phyloP scores from a whole-genome alignment of 1,139 yeast genomes.

The Protomyces gravidus region DNA sequence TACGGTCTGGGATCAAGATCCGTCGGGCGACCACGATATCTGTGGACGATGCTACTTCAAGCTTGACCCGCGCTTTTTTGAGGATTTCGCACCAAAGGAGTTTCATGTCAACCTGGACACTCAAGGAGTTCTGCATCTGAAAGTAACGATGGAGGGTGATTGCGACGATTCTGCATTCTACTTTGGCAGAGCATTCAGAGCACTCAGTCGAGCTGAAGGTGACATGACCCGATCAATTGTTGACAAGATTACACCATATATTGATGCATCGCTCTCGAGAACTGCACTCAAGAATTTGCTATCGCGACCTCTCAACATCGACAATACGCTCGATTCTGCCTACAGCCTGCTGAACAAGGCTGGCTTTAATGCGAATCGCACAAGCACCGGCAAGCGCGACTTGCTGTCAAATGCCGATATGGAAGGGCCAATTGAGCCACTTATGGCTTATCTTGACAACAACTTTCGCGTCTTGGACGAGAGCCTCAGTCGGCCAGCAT shows the following conservation, averaged over 20 bases:
- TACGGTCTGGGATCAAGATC: slow-evolving; percentile 70
- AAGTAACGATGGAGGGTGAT: slow-evolving; percentile 73
- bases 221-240: slow-evolving; percentile 64
- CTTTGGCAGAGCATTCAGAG: slow-evolving; percentile 70
- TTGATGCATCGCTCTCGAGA: slow-evolving; percentile 47
- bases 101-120: slow-evolving; percentile 59
- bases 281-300: slow-evolving; percentile 7
- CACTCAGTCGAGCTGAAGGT: slow-evolving; percentile 58
- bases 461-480: slow-evolving; percentile 64
- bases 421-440: slow-evolving; percentile 67
- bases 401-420: slow-evolving; percentile 49
- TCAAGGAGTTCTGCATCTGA: slow-evolving; percentile 61
- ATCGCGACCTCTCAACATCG: slow-evolving; percentile 7
- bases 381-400: slow-evolving; percentile 2
- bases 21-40: slow-evolving; percentile 55
- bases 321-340: slow-evolving; percentile 25
- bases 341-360: slow-evolving; percentile 22
- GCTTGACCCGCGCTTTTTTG: slow-evolving; percentile 61
- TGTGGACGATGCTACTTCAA: slow-evolving; percentile 65
- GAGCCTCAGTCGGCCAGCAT: slow-evolving; percentile 55
- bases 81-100: slow-evolving; percentile 62
- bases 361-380: background rate
- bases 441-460: slow-evolving; percentile 68
- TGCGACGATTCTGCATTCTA: slow-evolving; percentile 71
- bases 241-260: slow-evolving; percentile 53